A percentile compares a stretch with the other conserved stretches of the same genome.
phyloP scores from a whole-genome alignment of 768 basidiomycete genomes.

The Lactarius akahatsu region DNA sequence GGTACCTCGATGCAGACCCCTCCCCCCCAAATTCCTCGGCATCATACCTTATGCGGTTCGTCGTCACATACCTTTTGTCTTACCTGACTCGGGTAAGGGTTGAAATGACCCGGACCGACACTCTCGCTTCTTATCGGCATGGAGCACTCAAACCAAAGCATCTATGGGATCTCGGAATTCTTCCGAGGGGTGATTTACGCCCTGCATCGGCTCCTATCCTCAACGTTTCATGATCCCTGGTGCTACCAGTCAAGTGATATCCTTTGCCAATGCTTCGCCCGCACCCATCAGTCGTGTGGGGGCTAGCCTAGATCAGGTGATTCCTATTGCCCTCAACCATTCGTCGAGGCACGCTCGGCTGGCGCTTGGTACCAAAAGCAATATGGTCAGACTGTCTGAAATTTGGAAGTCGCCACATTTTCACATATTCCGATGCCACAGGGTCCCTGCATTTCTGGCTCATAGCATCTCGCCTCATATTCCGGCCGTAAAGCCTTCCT shows the following conservation, averaged over 20 bases:
- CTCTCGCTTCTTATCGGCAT: not conserved
- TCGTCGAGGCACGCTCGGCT: not conserved
- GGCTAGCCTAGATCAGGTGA: constrained; percentile 5
- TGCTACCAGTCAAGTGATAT: not conserved
- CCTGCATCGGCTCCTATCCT: constrained; percentile 5
- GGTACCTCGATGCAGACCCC: not conserved
- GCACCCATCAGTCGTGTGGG: not conserved
- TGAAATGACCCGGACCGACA: not conserved
- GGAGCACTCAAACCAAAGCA: not conserved
- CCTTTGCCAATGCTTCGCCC: not conserved
- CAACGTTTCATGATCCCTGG: not conserved
- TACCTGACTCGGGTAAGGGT: not conserved
- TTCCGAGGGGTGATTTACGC: not conserved
- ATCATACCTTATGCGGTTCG: not conserved
- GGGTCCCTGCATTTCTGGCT: not conserved
- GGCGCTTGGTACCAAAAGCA: not conserved
- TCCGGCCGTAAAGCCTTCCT: not conserved
- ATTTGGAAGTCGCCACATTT: not conserved
- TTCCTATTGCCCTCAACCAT: not conserved
- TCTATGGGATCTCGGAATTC: constrained; percentile 8
- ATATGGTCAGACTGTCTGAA: not conserved
- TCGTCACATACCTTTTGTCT: not conserved
- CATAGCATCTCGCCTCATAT: not conserved
- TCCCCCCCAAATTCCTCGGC: not conserved
- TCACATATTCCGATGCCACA: not conserved